Conservation (phyloP, 2,329 filamentous ascomycete species). For the Colletotrichum camelliae region DNA sequence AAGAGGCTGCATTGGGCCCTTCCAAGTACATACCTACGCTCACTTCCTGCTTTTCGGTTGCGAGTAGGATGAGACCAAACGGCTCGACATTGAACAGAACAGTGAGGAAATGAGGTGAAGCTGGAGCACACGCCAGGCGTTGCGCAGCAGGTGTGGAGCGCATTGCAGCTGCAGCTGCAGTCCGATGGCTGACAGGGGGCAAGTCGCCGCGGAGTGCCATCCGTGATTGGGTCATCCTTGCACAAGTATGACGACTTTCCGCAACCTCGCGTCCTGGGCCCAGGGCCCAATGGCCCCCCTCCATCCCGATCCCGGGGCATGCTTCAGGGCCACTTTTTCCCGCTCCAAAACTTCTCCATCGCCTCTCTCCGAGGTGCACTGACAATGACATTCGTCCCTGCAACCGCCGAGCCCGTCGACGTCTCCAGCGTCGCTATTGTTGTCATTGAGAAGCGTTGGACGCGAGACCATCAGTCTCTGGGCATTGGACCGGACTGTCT, state of each 20-base stretch:
- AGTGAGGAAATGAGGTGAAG: slow-evolving; percentile 8
- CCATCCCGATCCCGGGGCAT: neutral
- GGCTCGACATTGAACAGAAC: neutral
- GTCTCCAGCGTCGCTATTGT: neutral
- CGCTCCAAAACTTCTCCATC: slow-evolving; percentile 7
- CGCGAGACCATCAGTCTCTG: neutral
- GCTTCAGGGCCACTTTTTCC: slow-evolving; percentile 11
- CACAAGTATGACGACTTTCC: slow-evolving; percentile 14
- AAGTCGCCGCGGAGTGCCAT: neutral
- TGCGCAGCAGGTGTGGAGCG: slow-evolving; percentile 6
- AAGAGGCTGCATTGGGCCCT: neutral
- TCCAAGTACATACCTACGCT: neutral
- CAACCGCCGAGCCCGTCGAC: neutral
- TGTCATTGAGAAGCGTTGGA: neutral
- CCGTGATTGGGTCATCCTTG: slow-evolving; percentile 20
- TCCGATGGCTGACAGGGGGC: slow-evolving; percentile 16
- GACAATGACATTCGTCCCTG: neutral
- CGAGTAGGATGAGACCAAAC: neutral
- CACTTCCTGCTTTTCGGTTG: neutral
- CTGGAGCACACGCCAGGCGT: slow-evolving; percentile 1
- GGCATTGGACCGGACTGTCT: neutral
- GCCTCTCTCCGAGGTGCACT: neutral
- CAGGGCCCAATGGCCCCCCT: neutral
- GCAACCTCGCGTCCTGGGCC: neutral
- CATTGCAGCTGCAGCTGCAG: slow-evolving; percentile 12